A percentile compares a stretch with the other conserved stretches of the same genome.
These are phyloP conservation scores for Casaregolazyma lundiana DNA, from an alignment of 1,139 yeast species.

Conservation along the genomic window DNA sequence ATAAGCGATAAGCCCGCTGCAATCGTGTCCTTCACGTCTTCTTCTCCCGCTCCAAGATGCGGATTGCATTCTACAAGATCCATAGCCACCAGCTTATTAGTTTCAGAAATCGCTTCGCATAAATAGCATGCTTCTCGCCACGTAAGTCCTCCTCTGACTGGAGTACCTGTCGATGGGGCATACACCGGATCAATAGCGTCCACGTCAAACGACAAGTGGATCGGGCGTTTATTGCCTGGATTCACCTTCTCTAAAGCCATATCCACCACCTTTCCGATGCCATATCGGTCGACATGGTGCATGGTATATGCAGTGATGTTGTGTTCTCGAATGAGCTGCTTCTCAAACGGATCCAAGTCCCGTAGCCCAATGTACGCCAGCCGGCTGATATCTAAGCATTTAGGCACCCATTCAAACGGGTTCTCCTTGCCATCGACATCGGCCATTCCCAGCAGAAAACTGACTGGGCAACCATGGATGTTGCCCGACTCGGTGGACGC, in stretches of 20 bases:
- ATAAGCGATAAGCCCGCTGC: conserved; percentile 88
- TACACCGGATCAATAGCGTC: conserved; percentile 93
- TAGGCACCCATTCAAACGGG: conserved; percentile 67
- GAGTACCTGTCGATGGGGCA: conserved; percentile 97
- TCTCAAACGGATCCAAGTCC: conserved; percentile 88
- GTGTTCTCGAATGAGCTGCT: conserved; percentile 61
- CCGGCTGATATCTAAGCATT: conserved; percentile 58
- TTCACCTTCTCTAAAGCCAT: conserved; percentile 82
- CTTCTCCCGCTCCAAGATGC: conserved; percentile 70
- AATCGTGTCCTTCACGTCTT: conserved; percentile 77
- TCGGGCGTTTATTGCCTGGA: conserved; percentile 69
- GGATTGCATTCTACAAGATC: conserved; percentile 97
- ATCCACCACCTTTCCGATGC: conserved; percentile 85
- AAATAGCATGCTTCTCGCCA: conserved; percentile 90
- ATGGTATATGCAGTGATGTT: conserved; percentile 85
- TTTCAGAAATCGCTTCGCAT: conserved; percentile 86
- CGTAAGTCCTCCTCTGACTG: conserved; percentile 94
- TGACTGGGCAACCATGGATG: conserved; percentile 94
- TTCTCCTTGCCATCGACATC: conserved; percentile 39
- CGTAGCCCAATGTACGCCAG: conserved; percentile 92
- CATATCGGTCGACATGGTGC: conserved; percentile 94
- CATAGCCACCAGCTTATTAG: conserved; percentile 79
- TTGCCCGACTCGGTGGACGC: conserved; percentile 82
- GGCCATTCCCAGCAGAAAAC: conserved; percentile 70
- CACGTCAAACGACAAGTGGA: conserved; percentile 90